phyloP scores from a whole-genome alignment of 2,329 filamentous ascomycete species.

The Alternaria infectoria region DNA sequence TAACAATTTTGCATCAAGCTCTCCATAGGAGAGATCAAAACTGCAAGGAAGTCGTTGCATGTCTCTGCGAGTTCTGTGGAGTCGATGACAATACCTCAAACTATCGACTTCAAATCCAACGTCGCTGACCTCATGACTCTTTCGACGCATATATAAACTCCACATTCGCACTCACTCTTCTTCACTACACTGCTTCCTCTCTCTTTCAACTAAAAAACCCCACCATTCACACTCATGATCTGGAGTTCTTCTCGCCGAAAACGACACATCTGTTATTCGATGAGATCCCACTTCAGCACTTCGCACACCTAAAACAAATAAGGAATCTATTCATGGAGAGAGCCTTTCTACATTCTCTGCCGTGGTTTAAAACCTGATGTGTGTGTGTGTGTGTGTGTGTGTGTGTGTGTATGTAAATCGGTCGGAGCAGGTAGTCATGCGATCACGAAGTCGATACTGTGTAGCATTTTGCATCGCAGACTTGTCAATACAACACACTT shows the following conservation, averaged over 20 bases:
- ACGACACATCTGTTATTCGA: too few species aligned
- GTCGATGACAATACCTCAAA: rapidly evolving
- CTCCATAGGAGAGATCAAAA: too few species aligned
- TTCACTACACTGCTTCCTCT: not conserved
- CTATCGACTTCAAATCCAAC: rapidly evolving
- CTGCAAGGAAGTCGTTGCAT: too few species aligned
- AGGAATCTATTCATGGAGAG: rapidly evolving
- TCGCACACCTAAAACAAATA: not conserved
- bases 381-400: too few species aligned
- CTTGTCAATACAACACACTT: too few species aligned
- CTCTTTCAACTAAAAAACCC: not conserved
- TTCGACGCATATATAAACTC: not conserved
- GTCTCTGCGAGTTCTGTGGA: not conserved
- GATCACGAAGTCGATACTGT: too few species aligned
- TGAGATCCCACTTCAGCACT: not conserved
- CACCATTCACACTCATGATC: not conserved
- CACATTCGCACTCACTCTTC: not conserved
- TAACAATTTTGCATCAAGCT: too few species aligned
- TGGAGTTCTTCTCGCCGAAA: not conserved
- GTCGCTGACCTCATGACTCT: not conserved
- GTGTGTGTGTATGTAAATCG: too few species aligned
- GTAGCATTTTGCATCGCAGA: too few species aligned
- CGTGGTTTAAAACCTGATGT: not conserved
- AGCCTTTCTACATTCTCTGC: not conserved
- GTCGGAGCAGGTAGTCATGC: too few species aligned